Conservation (phyloP, 768 basidiomycete genomes). For the Lepiota subincarnata region DNA sequence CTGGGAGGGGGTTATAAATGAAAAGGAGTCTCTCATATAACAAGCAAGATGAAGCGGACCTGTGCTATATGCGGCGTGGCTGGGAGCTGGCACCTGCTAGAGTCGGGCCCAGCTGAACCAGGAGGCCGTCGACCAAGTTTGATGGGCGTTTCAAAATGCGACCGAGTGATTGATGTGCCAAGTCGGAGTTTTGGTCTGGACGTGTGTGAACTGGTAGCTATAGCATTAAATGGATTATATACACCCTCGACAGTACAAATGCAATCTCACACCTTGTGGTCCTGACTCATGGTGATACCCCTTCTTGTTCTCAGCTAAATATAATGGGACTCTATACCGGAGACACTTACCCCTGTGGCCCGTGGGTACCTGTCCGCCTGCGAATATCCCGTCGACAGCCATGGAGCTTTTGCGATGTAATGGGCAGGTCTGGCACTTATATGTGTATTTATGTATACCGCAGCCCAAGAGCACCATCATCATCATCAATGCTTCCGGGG, state of each 20-base stretch:
- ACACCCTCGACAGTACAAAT: neutral
- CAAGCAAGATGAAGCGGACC: conserved; percentile 2
- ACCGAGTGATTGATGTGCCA: neutral
- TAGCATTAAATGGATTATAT: neutral
- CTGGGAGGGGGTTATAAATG: neutral
- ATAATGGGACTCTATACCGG: no score
- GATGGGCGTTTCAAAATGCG: conserved; percentile 4
- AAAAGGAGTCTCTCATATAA: neutral
- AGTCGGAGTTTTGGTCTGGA: neutral
- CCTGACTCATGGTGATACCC: neutral
- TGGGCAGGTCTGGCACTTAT: no score
- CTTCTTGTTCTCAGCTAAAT: no score
- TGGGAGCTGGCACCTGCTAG: neutral
- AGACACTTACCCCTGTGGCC: no score
- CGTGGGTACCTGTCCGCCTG: no score
- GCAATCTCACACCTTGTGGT: neutral
- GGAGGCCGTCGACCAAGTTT: neutral
- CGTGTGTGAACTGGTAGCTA: neutral
- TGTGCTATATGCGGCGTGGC: neutral
- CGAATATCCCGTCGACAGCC: no score
- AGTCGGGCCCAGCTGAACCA: neutral
- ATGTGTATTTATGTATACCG: no score
- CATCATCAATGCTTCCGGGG: no score
- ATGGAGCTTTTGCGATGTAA: no score
- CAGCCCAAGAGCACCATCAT: no score